These are phyloP conservation scores for Didymella sp. DNA, from an alignment of 2,329 filamentous ascomycete species.

Conservation along the genomic window DNA sequence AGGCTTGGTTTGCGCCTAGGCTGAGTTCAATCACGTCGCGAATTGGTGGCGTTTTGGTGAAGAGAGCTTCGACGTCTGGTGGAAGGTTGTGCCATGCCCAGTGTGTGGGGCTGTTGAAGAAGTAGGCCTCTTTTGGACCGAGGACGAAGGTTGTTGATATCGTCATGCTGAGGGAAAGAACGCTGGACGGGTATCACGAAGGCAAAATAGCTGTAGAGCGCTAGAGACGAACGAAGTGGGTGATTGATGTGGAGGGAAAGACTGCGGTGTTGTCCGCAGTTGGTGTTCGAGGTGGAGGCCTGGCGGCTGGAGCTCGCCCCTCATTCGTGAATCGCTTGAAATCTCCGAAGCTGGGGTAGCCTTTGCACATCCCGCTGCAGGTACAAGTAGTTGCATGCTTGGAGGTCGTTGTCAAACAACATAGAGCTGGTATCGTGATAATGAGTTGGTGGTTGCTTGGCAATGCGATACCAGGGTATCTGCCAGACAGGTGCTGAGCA, in stretches of 20 bases:
- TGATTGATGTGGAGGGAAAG: too few relatives aligned
- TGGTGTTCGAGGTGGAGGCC: background rate
- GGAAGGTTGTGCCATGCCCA: constrained; percentile 43
- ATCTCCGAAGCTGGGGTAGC: constrained; percentile 12
- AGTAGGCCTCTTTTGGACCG: constrained; percentile 39
- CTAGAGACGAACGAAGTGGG: too few relatives aligned
- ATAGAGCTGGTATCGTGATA: too few relatives aligned
- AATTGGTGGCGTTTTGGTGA: constrained; percentile 40
- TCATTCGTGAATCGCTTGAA: constrained; percentile 20
- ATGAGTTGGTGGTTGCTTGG: too few relatives aligned
- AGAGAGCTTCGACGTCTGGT: constrained; percentile 37
- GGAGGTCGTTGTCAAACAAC: too few relatives aligned
- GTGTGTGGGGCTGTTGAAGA: constrained; percentile 46
- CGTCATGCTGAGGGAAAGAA: constrained; percentile 26
- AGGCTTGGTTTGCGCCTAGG: constrained; percentile 32
- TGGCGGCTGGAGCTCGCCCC: constrained; percentile 4
- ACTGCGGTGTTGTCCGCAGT: background rate
- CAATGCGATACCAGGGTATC: too few relatives aligned
- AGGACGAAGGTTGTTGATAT: constrained; percentile 40
- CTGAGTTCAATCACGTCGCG: constrained; percentile 39
- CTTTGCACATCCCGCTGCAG: constrained; percentile 19
- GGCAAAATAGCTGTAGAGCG: background rate
- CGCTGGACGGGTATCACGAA: background rate
- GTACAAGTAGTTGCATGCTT: background rate
- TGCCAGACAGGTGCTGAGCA: too few relatives aligned